These are phyloP conservation scores for Saccharomyces pastorianus DNA, from an alignment of 1,139 yeast species.

Conservation along the genomic window DNA sequence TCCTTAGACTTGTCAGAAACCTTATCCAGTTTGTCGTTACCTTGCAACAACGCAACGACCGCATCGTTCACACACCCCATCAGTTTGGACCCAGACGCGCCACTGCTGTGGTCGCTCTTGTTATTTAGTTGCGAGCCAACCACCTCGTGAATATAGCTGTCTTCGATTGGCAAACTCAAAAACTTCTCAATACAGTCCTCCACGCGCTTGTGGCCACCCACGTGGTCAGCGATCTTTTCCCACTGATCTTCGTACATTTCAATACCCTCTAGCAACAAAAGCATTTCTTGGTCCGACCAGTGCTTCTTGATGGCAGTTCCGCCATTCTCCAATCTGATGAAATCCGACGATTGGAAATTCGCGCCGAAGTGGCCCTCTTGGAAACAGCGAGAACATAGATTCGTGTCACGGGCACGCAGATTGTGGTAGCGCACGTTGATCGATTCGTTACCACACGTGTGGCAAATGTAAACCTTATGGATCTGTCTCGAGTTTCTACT, in stretches of 20 bases:
- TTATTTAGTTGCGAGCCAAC: not conserved
- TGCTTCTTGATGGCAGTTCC: slow-evolving; percentile 29
- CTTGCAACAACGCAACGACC: slow-evolving; percentile 21
- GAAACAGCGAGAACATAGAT: slow-evolving; percentile 66
- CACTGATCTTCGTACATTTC: slow-evolving; percentile 84
- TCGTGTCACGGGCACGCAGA: slow-evolving; percentile 70
- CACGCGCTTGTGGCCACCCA: slow-evolving; percentile 75
- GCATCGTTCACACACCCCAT: slow-evolving; percentile 10
- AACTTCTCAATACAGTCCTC: slow-evolving; percentile 86
- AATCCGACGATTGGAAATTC: slow-evolving; percentile 81
- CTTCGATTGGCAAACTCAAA: slow-evolving; percentile 59
- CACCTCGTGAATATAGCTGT: slow-evolving; percentile 1
- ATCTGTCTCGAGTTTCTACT: slow-evolving; percentile 37
- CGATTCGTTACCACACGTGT: slow-evolving; percentile 84
- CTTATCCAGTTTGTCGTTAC: slow-evolving; percentile 19
- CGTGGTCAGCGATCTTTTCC: slow-evolving; percentile 83
- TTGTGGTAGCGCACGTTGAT: slow-evolving; percentile 84
- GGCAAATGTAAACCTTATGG: slow-evolving; percentile 69
- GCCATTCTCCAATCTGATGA: slow-evolving; percentile 57
- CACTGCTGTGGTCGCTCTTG: not conserved
- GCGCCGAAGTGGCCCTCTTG: slow-evolving; percentile 92
- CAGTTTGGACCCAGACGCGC: not conserved
- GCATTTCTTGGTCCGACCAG: slow-evolving; percentile 87
- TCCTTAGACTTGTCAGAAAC: slow-evolving; percentile 24
- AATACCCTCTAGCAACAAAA: slow-evolving; percentile 79